Evolutionary conservation across 139 green algal species (phyloP), one percentile per base, ranked within the genome.

Genomic region (Closterium sp.): DNA sequence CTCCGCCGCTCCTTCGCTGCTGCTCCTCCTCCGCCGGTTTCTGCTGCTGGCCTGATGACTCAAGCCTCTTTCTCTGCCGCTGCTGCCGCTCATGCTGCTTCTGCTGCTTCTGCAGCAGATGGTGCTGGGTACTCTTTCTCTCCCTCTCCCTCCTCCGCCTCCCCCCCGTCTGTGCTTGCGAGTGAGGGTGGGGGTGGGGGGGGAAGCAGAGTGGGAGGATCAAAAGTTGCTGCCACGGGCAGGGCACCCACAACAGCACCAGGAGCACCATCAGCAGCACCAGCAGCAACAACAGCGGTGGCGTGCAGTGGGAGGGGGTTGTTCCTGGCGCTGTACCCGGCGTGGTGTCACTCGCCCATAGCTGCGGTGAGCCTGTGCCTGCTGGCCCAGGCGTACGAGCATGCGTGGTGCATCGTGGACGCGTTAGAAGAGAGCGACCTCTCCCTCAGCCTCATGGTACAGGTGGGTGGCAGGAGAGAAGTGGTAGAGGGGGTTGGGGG

Each of bases 281-380:
- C 17, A 79, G 4, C 13, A 45, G 92, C 17, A 19, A 13, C 42
- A 91, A 24, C 70, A 1, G 19, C 38, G 4, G 38, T 9, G 0
- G 38, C 38, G 7, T 50, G 9, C 27, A 90, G n/a, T 21, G 92
- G 89, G 9, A 29, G 27, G 17, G 89, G n/a, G 28, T 94, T 98
- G 30, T 98, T 99, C 91, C 31, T 32, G 4, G 91, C 95, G 21
- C 95, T 99, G 24, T 98, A 98, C 94, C 92, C 93, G 34, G 97
- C 94, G 91, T 99, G 97, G 97, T 95, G 95, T 89, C 96, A 98
- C 96, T 97, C 95, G 79, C 94, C 94, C 21, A 96, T 97, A 3
- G 97, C 97, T 7, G 93, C 96, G 13, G 95, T 99, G 19, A 96
- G 94, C 85, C 95, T 99, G 79, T 98, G 97, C 92, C 94, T 99